These are phyloP conservation scores for Phytophthora idaei DNA, from an alignment of 352 stramenopile genomes.

Conservation along the genomic window DNA sequence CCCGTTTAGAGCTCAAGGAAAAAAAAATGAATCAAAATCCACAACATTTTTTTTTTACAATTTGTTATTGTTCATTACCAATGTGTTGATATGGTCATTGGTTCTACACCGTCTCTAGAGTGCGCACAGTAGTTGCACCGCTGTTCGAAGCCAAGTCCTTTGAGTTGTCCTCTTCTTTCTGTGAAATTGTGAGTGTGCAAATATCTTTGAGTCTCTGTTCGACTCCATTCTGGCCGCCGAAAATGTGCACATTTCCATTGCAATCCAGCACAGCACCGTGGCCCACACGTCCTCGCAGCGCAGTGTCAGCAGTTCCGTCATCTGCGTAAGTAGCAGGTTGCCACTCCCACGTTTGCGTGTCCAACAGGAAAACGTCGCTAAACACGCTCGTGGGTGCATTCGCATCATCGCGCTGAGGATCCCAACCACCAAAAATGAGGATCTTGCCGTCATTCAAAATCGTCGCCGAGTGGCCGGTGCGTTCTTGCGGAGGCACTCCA, in stretches of 20 bases:
- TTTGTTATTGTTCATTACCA: constrained; percentile 12
- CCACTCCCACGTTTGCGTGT: constrained; percentile 93
- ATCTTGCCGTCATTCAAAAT: constrained; percentile 88
- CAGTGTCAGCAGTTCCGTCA: constrained; percentile 16
- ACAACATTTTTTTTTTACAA: constrained; percentile 24
- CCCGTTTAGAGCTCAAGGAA: constrained; percentile 18
- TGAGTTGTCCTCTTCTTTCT: constrained; percentile 11
- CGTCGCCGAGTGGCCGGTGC: constrained; percentile 91
- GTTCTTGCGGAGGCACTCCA: constrained; percentile 70
- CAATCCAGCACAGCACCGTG: constrained; percentile 80
- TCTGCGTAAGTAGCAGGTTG: constrained; percentile 53
- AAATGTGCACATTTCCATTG: constrained; percentile 77
- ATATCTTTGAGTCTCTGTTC: constrained; percentile 88
- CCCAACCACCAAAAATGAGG: constrained; percentile 93
- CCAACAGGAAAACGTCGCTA: constrained; percentile 88
- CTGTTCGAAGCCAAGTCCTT: constrained; percentile 2
- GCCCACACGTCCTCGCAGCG: constrained; percentile 74
- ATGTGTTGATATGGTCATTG: not conserved
- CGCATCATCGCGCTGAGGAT: constrained; percentile 77
- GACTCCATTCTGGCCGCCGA: constrained; percentile 83
- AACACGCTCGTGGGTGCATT: constrained; percentile 75
- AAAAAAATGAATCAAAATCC: constrained; percentile 21
- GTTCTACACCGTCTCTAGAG: constrained; percentile 23
- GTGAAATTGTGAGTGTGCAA: constrained; percentile 58
- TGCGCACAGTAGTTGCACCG: too few species aligned